Evolutionary conservation across 257 asterid genomes (phyloP), one percentile per base, ranked within the genome.

Genomic region (Perilla frutescens): DNA sequence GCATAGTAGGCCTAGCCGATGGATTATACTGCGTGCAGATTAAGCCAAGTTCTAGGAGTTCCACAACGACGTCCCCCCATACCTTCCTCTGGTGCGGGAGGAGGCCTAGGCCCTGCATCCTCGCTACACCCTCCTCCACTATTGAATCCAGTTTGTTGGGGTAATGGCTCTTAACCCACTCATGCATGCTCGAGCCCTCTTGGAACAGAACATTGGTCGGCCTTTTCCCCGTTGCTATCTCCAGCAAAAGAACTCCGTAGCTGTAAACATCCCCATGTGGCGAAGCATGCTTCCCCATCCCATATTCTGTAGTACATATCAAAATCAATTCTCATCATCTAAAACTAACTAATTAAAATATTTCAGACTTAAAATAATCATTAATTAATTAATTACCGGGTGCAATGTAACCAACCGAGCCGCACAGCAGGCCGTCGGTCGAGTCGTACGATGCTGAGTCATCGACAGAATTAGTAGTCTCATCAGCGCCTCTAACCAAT

Each of bases 371-470:
- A 20, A 20, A 20, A 20, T 20, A 20, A 20, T 20, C 26, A 20
- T 20, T 20, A 20, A 20, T 20, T 20, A 20, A 20, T 20, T 20
- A 20, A 76, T 34, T 66, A 90, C 98, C 98, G 0, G 97, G 98
- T 79, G 98, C 93, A n/a, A 87, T 86, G 68, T 93, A 93, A 32
- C 98, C 98, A 20, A 93, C 48, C 4, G 97, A 87, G 20, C 98
- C 98, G 73, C 96, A 87, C 14, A 92, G 75, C 59, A 88, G 50
- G 7, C 92, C 92, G 34, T 88, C 91, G 4, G 94, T 87, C 5
- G 96, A 92, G 76, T 82, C 83, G 41, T 73, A 90, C 29, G 90
- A 85, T 12, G 76, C 86, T 5, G 93, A 84, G 72, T 90, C 84
- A 47, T 82, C 49, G 3, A 36, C 61, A 13, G 63, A 65, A 31